phyloP scores from a whole-genome alignment of 352 stramenopile genomes.

The Pythium rishiriense region DNA sequence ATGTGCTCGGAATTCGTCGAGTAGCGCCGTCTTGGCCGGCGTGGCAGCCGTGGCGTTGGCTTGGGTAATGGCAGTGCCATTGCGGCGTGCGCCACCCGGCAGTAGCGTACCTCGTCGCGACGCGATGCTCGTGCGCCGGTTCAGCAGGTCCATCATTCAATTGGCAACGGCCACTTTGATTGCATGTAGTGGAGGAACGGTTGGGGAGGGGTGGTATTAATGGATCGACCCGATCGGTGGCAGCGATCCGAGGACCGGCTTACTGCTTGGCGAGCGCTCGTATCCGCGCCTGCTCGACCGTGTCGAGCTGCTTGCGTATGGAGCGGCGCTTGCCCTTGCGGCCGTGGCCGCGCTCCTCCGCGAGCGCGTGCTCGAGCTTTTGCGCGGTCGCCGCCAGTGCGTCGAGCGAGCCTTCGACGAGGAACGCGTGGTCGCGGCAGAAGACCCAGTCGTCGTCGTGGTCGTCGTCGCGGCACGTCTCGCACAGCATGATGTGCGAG shows the following conservation, averaged over 20 bases:
- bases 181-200: not conserved
- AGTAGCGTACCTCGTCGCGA: slow-evolving; percentile 27
- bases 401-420: slow-evolving; percentile 44
- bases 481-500: slow-evolving; percentile 77
- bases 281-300: slow-evolving; percentile 61
- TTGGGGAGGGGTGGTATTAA: slow-evolving; percentile 10
- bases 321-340: slow-evolving; percentile 75
- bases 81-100: slow-evolving; percentile 19
- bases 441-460: slow-evolving; percentile 41
- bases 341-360: slow-evolving; percentile 37
- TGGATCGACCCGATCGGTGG: not conserved
- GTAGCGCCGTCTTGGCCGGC: slow-evolving; percentile 31
- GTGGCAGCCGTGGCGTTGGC: not conserved
- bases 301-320: slow-evolving; percentile 81
- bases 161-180: no score
- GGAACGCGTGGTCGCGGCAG: slow-evolving; percentile 54
- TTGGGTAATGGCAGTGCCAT: not conserved
- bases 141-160: slow-evolving; percentile 17
- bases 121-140: slow-evolving; percentile 11
- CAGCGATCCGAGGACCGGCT: not conserved
- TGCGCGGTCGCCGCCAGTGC: slow-evolving; percentile 38
- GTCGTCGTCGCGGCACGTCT: slow-evolving; percentile 38
- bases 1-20: slow-evolving; percentile 57
- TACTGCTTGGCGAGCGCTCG: slow-evolving; percentile 23
- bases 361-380: slow-evolving; percentile 36